Evolutionary conservation across 2,329 filamentous ascomycete species (phyloP).

Genomic region (Cladosporium sp.): DNA sequence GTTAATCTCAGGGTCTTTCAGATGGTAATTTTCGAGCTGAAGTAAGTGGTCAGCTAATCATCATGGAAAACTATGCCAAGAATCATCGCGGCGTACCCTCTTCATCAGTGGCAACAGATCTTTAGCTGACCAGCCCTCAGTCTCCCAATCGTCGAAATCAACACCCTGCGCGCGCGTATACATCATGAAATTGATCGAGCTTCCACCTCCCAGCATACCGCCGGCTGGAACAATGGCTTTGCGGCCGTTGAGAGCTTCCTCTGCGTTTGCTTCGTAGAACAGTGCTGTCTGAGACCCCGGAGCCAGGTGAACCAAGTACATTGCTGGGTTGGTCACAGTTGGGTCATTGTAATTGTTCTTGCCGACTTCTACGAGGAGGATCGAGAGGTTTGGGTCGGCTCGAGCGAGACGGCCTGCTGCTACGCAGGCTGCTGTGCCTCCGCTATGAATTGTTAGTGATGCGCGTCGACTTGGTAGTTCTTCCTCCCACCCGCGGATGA

Average conservation of each 20-base stretch:
- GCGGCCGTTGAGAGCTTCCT: slow-evolving; percentile 40
- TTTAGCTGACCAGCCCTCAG: slow-evolving; percentile 17
- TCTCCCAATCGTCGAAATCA: slow-evolving; percentile 21
- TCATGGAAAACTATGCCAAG: background rate
- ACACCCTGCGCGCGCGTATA: slow-evolving; percentile 18
- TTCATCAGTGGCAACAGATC: slow-evolving; percentile 19
- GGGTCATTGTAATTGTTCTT: slow-evolving; percentile 49
- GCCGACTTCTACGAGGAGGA: slow-evolving; percentile 51
- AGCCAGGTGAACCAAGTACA: slow-evolving; percentile 44
- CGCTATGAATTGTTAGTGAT: slow-evolving; percentile 21
- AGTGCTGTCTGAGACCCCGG: slow-evolving; percentile 46
- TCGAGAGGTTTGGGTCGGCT: slow-evolving; percentile 45
- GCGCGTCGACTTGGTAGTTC: background rate
- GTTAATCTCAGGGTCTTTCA: slow-evolving; percentile 10
- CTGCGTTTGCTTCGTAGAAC: slow-evolving; percentile 47
- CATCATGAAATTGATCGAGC: slow-evolving; percentile 35
- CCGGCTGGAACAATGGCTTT: slow-evolving; percentile 38
- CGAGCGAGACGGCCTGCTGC: slow-evolving; percentile 48
- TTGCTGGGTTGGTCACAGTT: slow-evolving; percentile 47
- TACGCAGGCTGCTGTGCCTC: slow-evolving; percentile 47
- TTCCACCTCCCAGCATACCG: slow-evolving; percentile 57
- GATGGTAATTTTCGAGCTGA: slow-evolving; percentile 21
- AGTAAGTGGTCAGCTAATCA: background rate
- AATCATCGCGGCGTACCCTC: background rate
- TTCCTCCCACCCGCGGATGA: no score